Evolutionary conservation across 2,329 filamentous ascomycete genomes (phyloP), one percentile per base, ranked within the genome.

Genomic region (Fusarium tricinctum): DNA sequence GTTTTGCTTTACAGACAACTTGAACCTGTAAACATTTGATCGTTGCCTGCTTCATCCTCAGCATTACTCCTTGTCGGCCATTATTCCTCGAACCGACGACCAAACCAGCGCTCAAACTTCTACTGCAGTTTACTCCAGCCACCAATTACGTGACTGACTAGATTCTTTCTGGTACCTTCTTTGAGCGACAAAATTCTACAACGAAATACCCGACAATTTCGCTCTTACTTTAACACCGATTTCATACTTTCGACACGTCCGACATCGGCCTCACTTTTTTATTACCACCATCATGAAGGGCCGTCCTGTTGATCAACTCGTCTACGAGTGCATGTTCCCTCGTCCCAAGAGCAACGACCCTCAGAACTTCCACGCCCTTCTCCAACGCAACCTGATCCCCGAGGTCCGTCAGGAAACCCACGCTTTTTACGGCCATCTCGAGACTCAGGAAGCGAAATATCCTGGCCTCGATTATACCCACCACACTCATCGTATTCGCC

Each of bases 331-430:
- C 74, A 90, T 94, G 81, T 92, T 91, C 75, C 90, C 91, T 20
- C 88, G 87, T 57, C 88, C 90, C 15, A 88, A 88, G 66, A 78
- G 86, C 15, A 87, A 83, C 60, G 92, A 94, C 73, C 91, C 92
- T 13, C 86, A 87, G 57, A 91, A 88, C 74, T 94, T 94, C 81
- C 85, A 88, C 56, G 85, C 85, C 42, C 86, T 94, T 43, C 85
- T 94, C 46, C 88, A 90, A 71, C 88, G 90, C 62, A 86, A 88
- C 77, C 86, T 94, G 48, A 90, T 94, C 49, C 87, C 88, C 68
- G 92, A 94, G 81, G 91, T 94, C 59, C 90, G 92, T 59, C 89
- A 92, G 75, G 92, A 94, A 78, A 92, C 92, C 2, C 87, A 90
- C 69, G 87, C 89, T 51, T 94, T 92, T 81, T 94, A 93, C 78